These are phyloP conservation scores for Durio zibethinus DNA, from an alignment of 345 rosid species.

Conservation along the genomic window DNA sequence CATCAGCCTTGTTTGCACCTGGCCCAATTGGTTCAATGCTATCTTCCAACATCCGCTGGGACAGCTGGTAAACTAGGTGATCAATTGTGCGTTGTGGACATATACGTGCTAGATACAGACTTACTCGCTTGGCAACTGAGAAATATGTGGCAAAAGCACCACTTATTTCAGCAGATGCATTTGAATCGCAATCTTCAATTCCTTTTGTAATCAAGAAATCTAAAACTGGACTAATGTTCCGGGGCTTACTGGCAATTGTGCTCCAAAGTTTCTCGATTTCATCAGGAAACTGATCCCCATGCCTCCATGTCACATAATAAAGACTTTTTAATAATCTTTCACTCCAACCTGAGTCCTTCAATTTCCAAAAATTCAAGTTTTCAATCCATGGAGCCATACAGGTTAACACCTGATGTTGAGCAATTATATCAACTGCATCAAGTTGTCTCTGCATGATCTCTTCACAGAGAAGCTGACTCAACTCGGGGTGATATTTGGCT, in stretches of 20 bases:
- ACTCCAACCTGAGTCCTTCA: conserved; percentile 98
- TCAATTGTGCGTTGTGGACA: conserved; percentile 97
- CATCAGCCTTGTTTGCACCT: conserved; percentile 54
- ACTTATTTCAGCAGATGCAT: conserved; percentile 95
- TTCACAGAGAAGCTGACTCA: conserved; percentile 94
- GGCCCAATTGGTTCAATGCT: conserved; percentile 66
- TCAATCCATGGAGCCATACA: conserved; percentile 99
- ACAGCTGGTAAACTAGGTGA: conserved; percentile 90
- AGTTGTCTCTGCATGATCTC: conserved; percentile 99
- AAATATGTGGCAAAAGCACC: conserved; percentile 99
- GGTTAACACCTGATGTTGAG: conserved; percentile 97
- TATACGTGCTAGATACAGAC: conserved; percentile 91
- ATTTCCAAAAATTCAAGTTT: conserved; percentile 96
- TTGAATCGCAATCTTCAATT: conserved; percentile 96
- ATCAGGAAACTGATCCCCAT: conserved; percentile 97
- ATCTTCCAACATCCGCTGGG: conserved; percentile 93
- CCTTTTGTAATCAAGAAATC: conserved; percentile 97
- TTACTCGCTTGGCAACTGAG: conserved; percentile 98
- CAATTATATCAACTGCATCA: conserved; percentile 97
- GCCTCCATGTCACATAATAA: conserved; percentile 96
- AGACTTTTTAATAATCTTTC: conserved; percentile 93
- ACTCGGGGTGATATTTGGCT: conserved; percentile 94
- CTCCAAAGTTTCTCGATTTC: conserved; percentile 99
- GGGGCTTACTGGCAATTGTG: conserved; percentile 93
- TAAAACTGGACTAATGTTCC: conserved; percentile 91